Conservation (phyloP, 1,139 yeast genomes). For the Suhomyces yuchorum region DNA sequence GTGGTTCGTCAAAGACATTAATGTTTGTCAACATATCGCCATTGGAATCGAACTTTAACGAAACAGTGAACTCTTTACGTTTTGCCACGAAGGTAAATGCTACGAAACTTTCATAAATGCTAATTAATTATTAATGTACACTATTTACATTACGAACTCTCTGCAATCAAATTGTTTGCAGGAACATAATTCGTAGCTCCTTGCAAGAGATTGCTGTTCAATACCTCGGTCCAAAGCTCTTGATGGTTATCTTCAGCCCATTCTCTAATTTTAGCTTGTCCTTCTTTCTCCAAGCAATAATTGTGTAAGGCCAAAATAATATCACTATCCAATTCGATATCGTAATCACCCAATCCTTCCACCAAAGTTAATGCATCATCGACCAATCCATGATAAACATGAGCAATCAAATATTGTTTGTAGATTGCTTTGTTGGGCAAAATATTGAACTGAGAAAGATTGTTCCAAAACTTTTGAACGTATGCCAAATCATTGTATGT, state of each 20-base stretch:
- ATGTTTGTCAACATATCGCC: conserved; percentile 95
- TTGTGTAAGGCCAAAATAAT: conserved; percentile 60
- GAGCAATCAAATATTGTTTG: conserved; percentile 69
- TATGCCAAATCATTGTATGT: conserved; percentile 61
- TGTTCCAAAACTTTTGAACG: conserved; percentile 66
- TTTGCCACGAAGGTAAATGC: conserved; percentile 84
- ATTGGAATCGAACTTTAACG: conserved; percentile 59
- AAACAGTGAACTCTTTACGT: conserved; percentile 80
- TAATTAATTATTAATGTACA: conserved; percentile 9
- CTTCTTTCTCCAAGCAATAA: conserved; percentile 54
- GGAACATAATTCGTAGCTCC: conserved; percentile 40
- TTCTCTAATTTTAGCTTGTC: conserved; percentile 47
- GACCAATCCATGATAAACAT: conserved; percentile 68
- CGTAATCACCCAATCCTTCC: conserved; percentile 53
- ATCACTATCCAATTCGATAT: conserved; percentile 51
- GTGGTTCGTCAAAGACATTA: conserved; percentile 84
- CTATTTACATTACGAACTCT: conserved; percentile 9
- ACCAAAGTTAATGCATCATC: conserved; percentile 60
- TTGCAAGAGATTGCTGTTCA: conserved; percentile 39
- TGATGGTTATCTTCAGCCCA: conserved; percentile 56
- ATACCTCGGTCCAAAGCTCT: conserved; percentile 50
- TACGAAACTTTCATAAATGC: conserved; percentile 35
- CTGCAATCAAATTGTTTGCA: conserved; percentile 21
- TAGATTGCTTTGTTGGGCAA: conserved; percentile 58
- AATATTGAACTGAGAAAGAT: conserved; percentile 55